phyloP scores from a whole-genome alignment of 371 early-diverging fungal species.

The Parasitella parasitica region DNA sequence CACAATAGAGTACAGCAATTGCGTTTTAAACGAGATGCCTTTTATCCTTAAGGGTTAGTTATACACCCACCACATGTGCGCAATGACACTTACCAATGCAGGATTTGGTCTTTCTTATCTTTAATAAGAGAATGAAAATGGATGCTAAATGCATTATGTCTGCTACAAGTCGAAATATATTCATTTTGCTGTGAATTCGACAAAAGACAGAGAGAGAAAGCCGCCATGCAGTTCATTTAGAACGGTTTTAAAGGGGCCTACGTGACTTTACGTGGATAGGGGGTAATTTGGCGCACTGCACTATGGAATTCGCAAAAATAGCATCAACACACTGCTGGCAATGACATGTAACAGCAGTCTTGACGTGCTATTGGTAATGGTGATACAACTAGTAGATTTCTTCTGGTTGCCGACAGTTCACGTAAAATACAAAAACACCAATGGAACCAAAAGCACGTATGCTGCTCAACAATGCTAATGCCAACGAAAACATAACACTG shows the following conservation, averaged over 20 bases:
- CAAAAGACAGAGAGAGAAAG: conserved; percentile 1
- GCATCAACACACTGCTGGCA: not conserved
- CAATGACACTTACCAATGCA: conserved; percentile 15
- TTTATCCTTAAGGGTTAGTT: too few species aligned
- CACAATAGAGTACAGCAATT: conserved; percentile 91
- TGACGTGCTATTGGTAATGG: not conserved
- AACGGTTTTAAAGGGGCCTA: not conserved
- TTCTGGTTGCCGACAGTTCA: not conserved
- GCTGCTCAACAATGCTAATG: not conserved
- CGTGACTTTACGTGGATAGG: not conserved
- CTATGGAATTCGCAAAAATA: not conserved
- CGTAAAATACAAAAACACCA: not conserved
- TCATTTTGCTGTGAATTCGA: conserved; percentile 60
- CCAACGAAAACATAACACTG: not conserved
- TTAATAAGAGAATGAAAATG: conserved; percentile 86
- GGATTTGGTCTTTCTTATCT: conserved; percentile 71
- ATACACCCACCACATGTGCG: too few species aligned
- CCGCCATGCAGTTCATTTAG: not conserved
- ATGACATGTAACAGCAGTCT: not conserved
- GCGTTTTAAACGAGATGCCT: conserved; percentile 98
- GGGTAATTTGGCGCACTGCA: not conserved
- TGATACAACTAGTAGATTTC: not conserved
- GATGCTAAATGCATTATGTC: conserved; percentile 97
- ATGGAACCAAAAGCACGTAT: not conserved
- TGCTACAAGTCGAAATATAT: conserved; percentile 88